phyloP scores from a whole-genome alignment of 2,329 filamentous ascomycete species.

The Delphinella strobiligena region DNA sequence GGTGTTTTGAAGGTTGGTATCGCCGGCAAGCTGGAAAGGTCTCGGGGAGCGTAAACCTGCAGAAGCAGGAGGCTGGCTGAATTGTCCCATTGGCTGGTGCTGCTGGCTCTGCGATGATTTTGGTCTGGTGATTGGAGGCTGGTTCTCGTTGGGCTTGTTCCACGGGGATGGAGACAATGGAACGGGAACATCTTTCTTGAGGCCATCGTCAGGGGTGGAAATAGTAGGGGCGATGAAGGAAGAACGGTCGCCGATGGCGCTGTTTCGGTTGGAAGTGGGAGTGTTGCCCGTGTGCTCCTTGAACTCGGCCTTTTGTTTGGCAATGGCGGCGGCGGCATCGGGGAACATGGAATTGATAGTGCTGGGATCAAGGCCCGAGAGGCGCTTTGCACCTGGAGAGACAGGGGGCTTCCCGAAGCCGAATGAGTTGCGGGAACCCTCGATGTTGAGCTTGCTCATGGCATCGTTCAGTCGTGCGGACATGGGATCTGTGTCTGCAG shows the following conservation, averaged over 20 bases:
- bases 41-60: constrained; percentile 72
- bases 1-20: constrained; percentile 67
- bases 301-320: constrained; percentile 94
- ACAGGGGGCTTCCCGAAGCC: constrained; percentile 58
- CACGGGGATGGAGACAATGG: constrained; percentile 71
- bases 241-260: constrained; percentile 62
- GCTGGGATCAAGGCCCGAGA: constrained; percentile 83
- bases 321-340: constrained; percentile 94
- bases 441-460: constrained; percentile 88
- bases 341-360: constrained; percentile 99
- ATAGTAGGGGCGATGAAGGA: constrained; percentile 68
- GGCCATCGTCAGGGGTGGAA: constrained; percentile 52
- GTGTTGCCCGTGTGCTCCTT: constrained; percentile 87
- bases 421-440: constrained; percentile 76
- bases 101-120: constrained; percentile 59
- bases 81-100: constrained; percentile 75
- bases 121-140: constrained; percentile 48
- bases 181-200: constrained; percentile 46
- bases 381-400: constrained; percentile 71
- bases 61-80: constrained; percentile 68
- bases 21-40: constrained; percentile 52
- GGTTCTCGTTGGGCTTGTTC: constrained; percentile 45
- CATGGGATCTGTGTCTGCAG: constrained; percentile 72
- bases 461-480: constrained; percentile 90
- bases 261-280: constrained; percentile 87